These are phyloP conservation scores for Nemania diffusa DNA, from an alignment of 2,329 filamentous ascomycete species.

Conservation along the genomic window DNA sequence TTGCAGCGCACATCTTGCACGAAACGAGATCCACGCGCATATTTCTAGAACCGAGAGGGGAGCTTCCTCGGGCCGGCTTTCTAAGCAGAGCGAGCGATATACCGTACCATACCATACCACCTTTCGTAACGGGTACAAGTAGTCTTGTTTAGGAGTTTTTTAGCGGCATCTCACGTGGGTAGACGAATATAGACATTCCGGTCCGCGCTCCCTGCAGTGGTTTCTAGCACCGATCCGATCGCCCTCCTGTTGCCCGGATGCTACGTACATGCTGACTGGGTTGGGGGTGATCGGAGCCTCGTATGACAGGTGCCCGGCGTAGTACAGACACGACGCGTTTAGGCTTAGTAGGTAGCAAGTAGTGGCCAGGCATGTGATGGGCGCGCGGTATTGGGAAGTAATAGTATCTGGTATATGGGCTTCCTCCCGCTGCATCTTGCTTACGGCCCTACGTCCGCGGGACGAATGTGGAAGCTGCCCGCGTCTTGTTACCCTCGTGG, in stretches of 20 bases:
- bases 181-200: background rate
- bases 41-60: background rate
- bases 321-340: background rate
- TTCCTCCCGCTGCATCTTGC: background rate
- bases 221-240: too few relatives aligned
- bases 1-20: background rate
- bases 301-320: background rate
- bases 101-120: background rate
- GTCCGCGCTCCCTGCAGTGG: background rate
- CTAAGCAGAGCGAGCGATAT: background rate
- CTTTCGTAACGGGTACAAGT: background rate
- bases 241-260: too few relatives aligned
- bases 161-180: constrained; percentile 1
- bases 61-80: background rate
- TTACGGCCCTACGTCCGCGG: background rate
- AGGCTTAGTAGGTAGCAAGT: background rate
- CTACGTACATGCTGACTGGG: too few relatives aligned
- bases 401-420: background rate
- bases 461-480: constrained; percentile 1
- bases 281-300: background rate
- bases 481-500: background rate
- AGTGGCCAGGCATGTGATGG: background rate
- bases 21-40: background rate
- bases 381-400: background rate
- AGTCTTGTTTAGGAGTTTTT: too few relatives aligned